Evolutionary conservation across 2,329 filamentous ascomycete genomes (phyloP).

Genomic region (Coleophoma eucalyptorum): DNA sequence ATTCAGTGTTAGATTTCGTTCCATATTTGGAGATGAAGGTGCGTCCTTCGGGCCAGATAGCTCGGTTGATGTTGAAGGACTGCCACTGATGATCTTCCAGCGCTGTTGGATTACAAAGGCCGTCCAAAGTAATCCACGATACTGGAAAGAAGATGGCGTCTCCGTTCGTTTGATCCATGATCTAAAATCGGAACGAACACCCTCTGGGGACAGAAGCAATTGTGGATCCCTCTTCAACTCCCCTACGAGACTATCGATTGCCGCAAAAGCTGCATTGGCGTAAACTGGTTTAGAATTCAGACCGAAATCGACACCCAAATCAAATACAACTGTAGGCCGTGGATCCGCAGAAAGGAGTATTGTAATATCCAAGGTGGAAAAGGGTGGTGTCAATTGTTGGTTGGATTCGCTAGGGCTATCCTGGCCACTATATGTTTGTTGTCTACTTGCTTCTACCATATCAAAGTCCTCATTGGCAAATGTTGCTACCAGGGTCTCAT

Average conservation of each 20-base stretch:
- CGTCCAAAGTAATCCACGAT: slow-evolving; percentile 64
- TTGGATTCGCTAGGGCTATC: neutral
- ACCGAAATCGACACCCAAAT: slow-evolving; percentile 45
- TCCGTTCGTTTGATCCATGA: slow-evolving; percentile 54
- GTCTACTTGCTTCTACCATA: neutral
- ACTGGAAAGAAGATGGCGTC: slow-evolving; percentile 46
- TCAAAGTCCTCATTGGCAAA: neutral
- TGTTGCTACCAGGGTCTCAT: neutral
- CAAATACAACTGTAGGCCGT: slow-evolving; percentile 70
- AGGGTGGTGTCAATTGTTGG: neutral
- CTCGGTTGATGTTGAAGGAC: slow-evolving; percentile 15
- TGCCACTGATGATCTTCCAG: slow-evolving; percentile 64
- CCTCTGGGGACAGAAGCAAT: slow-evolving; percentile 17
- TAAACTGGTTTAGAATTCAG: slow-evolving; percentile 59
- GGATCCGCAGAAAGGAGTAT: slow-evolving; percentile 73
- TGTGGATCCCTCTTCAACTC: slow-evolving; percentile 4
- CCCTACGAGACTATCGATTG: slow-evolving; percentile 17
- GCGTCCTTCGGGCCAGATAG: slow-evolving; percentile 5
- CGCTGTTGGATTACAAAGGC: slow-evolving; percentile 63
- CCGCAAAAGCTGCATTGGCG: slow-evolving; percentile 61
- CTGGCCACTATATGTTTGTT: neutral
- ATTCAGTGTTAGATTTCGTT: neutral
- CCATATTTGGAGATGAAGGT: slow-evolving; percentile 8
- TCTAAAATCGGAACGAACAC: slow-evolving; percentile 58
- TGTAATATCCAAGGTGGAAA: slow-evolving; percentile 47